Percentiles rank a stretch among this genome's conserved stretches.
Evolutionary conservation across 805 yeast genomes (phyloP).

Genomic region (Saturnispora mendoncae): DNA sequence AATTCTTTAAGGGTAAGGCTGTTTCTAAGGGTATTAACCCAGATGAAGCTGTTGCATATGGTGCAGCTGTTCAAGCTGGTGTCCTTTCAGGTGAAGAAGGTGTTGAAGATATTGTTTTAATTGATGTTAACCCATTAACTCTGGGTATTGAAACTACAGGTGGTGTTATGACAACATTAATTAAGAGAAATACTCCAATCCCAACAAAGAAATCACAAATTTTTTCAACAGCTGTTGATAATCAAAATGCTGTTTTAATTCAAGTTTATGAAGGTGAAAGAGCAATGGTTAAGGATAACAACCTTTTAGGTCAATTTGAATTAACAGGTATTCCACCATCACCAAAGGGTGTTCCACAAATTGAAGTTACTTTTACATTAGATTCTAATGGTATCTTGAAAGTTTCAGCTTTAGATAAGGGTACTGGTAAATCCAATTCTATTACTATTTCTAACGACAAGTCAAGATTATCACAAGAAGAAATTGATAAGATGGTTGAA

Average conservation of each 20-base stretch:
- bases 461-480: slow-evolving; percentile 89
- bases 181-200: slow-evolving; percentile 89
- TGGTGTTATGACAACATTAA: slow-evolving; percentile 94
- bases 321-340: slow-evolving; percentile 84
- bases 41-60: slow-evolving; percentile 98
- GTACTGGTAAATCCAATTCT: slow-evolving; percentile 86
- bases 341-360: slow-evolving; percentile 87
- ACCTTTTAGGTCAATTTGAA: slow-evolving; percentile 79
- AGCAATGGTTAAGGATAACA: slow-evolving; percentile 89
- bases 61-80: slow-evolving; percentile 99
- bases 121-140: slow-evolving; percentile 91
- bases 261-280: slow-evolving; percentile 97
- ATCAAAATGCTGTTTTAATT: slow-evolving; percentile 90
- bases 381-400: slow-evolving; percentile 85
- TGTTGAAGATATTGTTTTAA: slow-evolving; percentile 78
- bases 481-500: slow-evolving; percentile 94
- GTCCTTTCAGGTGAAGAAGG: slow-evolving; percentile 93
- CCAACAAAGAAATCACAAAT: slow-evolving; percentile 94
- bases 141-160: slow-evolving; percentile 96
- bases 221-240: slow-evolving; percentile 92
- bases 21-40: slow-evolving; percentile 97
- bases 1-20: slow-evolving; percentile 88
- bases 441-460: slow-evolving; percentile 89
- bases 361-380: slow-evolving; percentile 80
- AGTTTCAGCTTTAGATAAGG: slow-evolving; percentile 84